These are phyloP conservation scores for Colletotrichum filicis DNA, from an alignment of 2,329 filamentous ascomycete genomes.

Conservation along the genomic window DNA sequence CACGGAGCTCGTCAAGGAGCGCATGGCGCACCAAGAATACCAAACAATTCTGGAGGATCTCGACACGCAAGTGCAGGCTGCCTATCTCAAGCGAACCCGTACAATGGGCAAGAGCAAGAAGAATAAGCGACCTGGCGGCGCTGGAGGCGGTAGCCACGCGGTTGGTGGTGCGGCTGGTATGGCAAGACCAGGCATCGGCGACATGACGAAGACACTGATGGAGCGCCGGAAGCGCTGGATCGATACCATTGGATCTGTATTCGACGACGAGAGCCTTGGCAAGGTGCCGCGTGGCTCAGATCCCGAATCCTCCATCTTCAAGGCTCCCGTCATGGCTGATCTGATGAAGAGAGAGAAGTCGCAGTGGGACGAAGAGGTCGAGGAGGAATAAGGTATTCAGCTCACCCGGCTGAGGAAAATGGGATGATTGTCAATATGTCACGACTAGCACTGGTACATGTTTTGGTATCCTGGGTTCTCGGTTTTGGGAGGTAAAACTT, in stretches of 20 bases:
- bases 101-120: conserved; percentile 96
- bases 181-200: conserved; percentile 85
- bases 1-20: conserved; percentile 87
- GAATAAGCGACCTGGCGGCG: conserved; percentile 81
- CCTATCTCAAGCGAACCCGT: conserved; percentile 94
- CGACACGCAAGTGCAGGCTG: conserved; percentile 92
- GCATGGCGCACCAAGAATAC: conserved; percentile 97
- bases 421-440: conserved; percentile 7
- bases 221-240: conserved; percentile 91
- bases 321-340: conserved; percentile 75
- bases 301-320: conserved; percentile 77
- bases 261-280: conserved; percentile 82
- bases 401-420: not conserved
- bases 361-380: conserved; percentile 83
- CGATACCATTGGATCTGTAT: conserved; percentile 89
- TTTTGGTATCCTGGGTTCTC: conserved; percentile 3
- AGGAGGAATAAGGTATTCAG: conserved; percentile 63
- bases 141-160: conserved; percentile 75
- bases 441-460: conserved; percentile 18
- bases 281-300: conserved; percentile 76
- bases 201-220: conserved; percentile 92
- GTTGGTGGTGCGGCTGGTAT: conserved; percentile 68
- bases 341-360: conserved; percentile 82
- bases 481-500: conserved; percentile 5
- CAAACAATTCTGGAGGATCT: conserved; percentile 96